A percentile compares a stretch with the other conserved stretches of the same genome.
Evolutionary conservation across 192 early-diverging fungal species (phyloP).

Genomic region (Thamnidium elegans): DNA sequence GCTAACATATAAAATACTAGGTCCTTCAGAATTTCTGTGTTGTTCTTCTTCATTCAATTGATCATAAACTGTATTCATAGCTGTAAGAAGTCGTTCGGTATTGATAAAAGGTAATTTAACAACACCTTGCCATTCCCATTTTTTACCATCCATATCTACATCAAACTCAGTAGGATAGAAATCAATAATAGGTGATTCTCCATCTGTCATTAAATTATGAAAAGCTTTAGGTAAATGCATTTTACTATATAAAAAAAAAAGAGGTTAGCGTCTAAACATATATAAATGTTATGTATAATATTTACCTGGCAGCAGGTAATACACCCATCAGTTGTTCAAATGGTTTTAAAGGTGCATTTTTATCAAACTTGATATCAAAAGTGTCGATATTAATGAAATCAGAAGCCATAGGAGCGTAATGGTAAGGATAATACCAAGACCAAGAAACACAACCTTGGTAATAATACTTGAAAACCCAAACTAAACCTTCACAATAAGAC

Average conservation of each 20-base stretch:
- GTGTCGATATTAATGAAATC: slow-evolving; percentile 78
- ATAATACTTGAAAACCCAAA: slow-evolving; percentile 97
- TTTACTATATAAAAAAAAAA: slow-evolving; percentile 35
- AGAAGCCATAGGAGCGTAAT: slow-evolving; percentile 88
- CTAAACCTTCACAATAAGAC: slow-evolving; percentile 90
- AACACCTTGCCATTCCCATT: slow-evolving; percentile 91
- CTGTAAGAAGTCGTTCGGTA: slow-evolving; percentile 71
- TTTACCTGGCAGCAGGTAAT: slow-evolving; percentile 71
- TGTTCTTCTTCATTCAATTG: slow-evolving; percentile 70
- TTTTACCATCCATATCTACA: slow-evolving; percentile 93
- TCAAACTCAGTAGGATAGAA: slow-evolving; percentile 93
- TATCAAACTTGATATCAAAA: slow-evolving; percentile 75
- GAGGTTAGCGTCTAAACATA: not conserved
- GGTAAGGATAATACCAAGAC: slow-evolving; percentile 98
- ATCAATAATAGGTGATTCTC: slow-evolving; percentile 84
- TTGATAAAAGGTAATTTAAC: slow-evolving; percentile 96
- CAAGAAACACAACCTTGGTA: slow-evolving; percentile 92
- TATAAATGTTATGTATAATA: not conserved
- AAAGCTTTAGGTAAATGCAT: slow-evolving; percentile 67
- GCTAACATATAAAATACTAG: slow-evolving; percentile 55
- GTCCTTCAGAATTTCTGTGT: slow-evolving; percentile 69
- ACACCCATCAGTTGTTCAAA: slow-evolving; percentile 98
- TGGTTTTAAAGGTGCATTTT: slow-evolving; percentile 81
- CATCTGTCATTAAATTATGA: slow-evolving; percentile 77
- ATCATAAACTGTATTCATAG: slow-evolving; percentile 63